phyloP scores from a whole-genome alignment of 225 moss, liverwort and hornwort genomes.

The Sphagnum tenellum region DNA sequence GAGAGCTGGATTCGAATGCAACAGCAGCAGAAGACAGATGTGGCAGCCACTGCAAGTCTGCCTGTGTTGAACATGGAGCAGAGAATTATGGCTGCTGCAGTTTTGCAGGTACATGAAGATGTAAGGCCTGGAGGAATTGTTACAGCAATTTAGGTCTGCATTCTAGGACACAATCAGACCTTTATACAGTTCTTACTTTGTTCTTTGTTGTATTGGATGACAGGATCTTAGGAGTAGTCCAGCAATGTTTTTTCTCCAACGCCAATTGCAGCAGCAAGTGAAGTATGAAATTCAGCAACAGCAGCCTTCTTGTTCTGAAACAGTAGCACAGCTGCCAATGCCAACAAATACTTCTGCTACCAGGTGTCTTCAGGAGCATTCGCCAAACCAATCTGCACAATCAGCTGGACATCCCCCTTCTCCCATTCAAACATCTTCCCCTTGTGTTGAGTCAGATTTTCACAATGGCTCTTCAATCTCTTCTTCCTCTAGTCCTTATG shows the following conservation, averaged over 20 bases:
- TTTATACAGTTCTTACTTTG: no score
- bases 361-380: neutral
- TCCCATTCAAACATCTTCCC: neutral
- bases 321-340: neutral
- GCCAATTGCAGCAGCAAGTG: neutral
- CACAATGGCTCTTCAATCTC: slow-evolving; percentile 2
- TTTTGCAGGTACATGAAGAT: slow-evolving; percentile 1
- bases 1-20: slow-evolving; percentile 1
- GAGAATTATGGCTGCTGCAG: slow-evolving; percentile 2
- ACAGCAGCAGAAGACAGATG: slow-evolving; percentile 1
- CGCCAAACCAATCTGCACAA: neutral
- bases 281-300: slow-evolving; percentile 2
- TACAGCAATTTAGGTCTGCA: neutral
- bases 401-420: neutral
- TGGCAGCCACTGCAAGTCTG: neutral
- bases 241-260: neutral
- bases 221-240: slow-evolving; percentile 2
- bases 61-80: slow-evolving; percentile 1
- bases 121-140: neutral
- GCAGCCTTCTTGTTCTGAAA: neutral
- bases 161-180: neutral
- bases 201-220: neutral
- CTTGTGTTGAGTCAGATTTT: neutral
- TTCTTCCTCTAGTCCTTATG: slow-evolving; percentile 1
- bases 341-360: neutral